Base-by-base conservation (phyloP, 2,329 filamentous ascomycete species). In the Proliferodiscus dingleyae region DNA sequence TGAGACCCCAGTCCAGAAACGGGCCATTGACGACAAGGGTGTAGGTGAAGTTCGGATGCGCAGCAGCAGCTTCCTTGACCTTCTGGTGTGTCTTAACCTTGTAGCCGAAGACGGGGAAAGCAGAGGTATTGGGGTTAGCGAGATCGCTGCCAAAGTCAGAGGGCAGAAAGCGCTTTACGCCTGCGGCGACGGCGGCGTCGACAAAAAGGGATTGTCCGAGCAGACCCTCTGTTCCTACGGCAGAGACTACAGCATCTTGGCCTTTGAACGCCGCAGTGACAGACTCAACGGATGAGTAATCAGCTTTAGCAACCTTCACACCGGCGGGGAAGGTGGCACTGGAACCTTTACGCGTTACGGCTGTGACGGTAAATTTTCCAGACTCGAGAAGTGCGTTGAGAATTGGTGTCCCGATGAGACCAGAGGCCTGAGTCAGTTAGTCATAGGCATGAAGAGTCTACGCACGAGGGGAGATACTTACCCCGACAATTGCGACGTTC, bases 131-230 rank as follows among this genome's bases (percentile, higher is more conserved):
- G 59, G 66, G 30, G 53, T 64, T 48, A 55, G 68, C 57, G 65
- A 70, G 56, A 60, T 69, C 59, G 6, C 62, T 62, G 16, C 67
- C 68, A 30, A 75, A 84, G 45, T 84, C 79, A 2, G 75, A 75
- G 1, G 80, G 78, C 22, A 84, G 65, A 65, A 82, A 80, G n/a
- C 78, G 71, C 54, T 76, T 70, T 5, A 83, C 78, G 6, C 77
- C 75, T 0, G 78, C 78, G 5, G 71, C 71, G 36, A 77, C 69
- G 11, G 78, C 71, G 1, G 79, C 80, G 39, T 83, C 74, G 37
- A 82, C 70, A 43, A 83, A 57, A 15, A 67, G 61, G 11, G 63
- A 62, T 58, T 83, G 80, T 4, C 65, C 65, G 15, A 63, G 66
- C 1, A 62, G n/a, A 1, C 56, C 59, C 5, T 51, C 42, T 2